A percentile compares a stretch with the other conserved stretches of the same genome.
phyloP scores from a whole-genome alignment of 2,329 filamentous ascomycete species.

The Dothideomycetes sp. region DNA sequence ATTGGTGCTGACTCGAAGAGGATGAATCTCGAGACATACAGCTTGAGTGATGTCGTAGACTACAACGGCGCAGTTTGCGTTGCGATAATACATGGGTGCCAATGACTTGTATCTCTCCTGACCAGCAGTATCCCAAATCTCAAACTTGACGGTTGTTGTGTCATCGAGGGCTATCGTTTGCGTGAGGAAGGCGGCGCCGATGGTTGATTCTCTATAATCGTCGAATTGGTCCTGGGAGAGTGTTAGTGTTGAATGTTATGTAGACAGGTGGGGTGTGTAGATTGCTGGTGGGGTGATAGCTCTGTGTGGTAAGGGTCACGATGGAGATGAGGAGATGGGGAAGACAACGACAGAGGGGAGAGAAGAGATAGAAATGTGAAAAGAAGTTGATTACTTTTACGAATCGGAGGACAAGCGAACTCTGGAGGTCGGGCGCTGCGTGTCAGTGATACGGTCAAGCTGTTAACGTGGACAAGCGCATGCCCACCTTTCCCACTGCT shows the following conservation, averaged over 20 bases:
- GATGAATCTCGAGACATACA: constrained; percentile 45
- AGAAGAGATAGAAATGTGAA: too few species aligned
- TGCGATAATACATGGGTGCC: constrained; percentile 98
- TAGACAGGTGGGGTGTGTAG: neutral
- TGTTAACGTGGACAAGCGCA: constrained; percentile 10
- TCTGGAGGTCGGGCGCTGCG: constrained; percentile 54
- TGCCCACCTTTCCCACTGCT: constrained; percentile 69
- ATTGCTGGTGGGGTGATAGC: too few species aligned
- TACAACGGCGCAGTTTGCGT: constrained; percentile 97
- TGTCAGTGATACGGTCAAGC: constrained; percentile 15
- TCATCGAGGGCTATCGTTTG: constrained; percentile 98
- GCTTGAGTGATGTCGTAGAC: constrained; percentile 99
- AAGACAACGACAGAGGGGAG: too few species aligned
- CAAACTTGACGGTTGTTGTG: constrained; percentile 97
- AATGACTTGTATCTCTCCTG: constrained; percentile 99
- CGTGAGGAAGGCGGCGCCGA: constrained; percentile 95
- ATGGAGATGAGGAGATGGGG: too few species aligned
- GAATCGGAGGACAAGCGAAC: constrained; percentile 93
- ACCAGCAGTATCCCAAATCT: constrained; percentile 98
- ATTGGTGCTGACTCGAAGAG: constrained; percentile 4
- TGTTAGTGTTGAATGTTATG: constrained; percentile 2
- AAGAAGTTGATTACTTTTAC: too few species aligned
- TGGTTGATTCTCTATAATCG: constrained; percentile 93
- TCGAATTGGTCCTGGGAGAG: constrained; percentile 98
- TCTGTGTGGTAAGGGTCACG: too few species aligned